phyloP scores from a whole-genome alignment of 2,329 filamentous ascomycete genomes.

The Cladophialophora yegresii region DNA sequence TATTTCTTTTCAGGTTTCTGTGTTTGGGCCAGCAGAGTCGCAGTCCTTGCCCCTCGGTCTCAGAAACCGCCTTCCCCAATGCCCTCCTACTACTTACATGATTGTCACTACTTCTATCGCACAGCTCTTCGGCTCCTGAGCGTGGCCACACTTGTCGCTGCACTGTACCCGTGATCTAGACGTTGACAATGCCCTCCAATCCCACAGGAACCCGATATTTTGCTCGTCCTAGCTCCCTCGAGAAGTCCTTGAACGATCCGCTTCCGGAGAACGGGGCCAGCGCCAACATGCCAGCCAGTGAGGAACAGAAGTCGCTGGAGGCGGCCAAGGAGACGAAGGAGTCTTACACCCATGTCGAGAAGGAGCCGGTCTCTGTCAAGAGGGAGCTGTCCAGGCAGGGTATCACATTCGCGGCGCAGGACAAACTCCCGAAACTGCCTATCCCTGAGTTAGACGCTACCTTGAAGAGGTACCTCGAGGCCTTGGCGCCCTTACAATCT shows the following conservation, averaged over 20 bases:
- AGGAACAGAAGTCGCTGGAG: slow-evolving; percentile 35
- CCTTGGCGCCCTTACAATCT: slow-evolving; percentile 78
- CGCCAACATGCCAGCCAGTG: slow-evolving; percentile 37
- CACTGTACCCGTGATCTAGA: slow-evolving; percentile 66
- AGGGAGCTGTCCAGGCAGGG: slow-evolving; percentile 60
- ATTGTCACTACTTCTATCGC: slow-evolving; percentile 92
- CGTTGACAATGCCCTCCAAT: slow-evolving; percentile 58
- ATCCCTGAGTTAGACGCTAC: slow-evolving; percentile 84
- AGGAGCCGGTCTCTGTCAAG: slow-evolving; percentile 51
- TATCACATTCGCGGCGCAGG: slow-evolving; percentile 86
- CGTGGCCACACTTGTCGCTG: slow-evolving; percentile 75
- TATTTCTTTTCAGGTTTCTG: slow-evolving; percentile 16
- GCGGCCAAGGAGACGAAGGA: slow-evolving; percentile 35
- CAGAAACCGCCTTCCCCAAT: slow-evolving; percentile 55
- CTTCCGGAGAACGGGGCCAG: slow-evolving; percentile 58
- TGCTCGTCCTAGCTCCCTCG: slow-evolving; percentile 70
- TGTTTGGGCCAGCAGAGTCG: background rate
- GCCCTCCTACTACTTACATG: slow-evolving; percentile 78
- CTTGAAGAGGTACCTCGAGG: slow-evolving; percentile 75
- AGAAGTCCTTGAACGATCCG: slow-evolving; percentile 62
- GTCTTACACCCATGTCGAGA: slow-evolving; percentile 50
- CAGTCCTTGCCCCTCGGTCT: slow-evolving; percentile 34
- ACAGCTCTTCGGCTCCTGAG: slow-evolving; percentile 83
- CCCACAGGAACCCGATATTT: slow-evolving; percentile 70
- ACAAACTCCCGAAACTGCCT: slow-evolving; percentile 84